Evolutionary conservation across 73 alveolate species (phyloP).

Genomic region (Symbiodinium pilosum): DNA sequence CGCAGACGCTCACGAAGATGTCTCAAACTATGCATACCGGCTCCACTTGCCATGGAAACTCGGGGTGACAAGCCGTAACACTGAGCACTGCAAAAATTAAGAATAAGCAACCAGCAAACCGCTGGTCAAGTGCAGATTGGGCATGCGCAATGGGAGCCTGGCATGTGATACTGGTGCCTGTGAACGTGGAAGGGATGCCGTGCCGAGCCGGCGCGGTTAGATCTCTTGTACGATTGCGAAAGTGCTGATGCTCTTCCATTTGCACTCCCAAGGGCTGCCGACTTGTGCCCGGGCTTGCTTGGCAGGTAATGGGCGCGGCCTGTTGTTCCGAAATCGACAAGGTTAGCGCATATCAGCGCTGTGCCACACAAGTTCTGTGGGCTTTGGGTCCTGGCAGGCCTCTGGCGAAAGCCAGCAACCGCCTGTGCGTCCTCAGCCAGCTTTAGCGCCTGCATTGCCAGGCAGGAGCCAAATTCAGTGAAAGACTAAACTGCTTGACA

Average conservation of each 20-base stretch:
- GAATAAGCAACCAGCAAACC: too few species aligned
- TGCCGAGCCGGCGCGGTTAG: not conserved
- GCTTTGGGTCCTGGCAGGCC: not conserved
- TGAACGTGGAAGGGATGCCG: not conserved
- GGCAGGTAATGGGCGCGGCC: constrained; percentile 8
- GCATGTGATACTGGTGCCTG: not conserved
- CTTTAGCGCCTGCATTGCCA: not conserved
- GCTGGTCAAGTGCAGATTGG: too few species aligned
- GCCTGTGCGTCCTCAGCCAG: not conserved
- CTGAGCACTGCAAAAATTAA: too few species aligned
- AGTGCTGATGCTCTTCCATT: not conserved
- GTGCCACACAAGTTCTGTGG: not conserved
- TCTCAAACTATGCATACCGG: too few species aligned
- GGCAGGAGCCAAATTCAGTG: not conserved
- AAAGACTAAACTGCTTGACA: too few species aligned
- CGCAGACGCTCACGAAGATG: too few species aligned
- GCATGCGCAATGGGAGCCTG: not conserved
- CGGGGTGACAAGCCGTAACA: too few species aligned
- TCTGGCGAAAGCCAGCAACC: not conserved
- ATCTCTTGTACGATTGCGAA: not conserved
- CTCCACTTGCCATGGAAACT: too few species aligned
- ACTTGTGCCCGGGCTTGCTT: too few species aligned
- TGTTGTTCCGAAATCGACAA: constrained; percentile 6
- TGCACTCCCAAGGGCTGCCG: too few species aligned
- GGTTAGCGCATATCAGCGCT: not conserved